Conservation (phyloP, 192 early-diverging fungal species). For the Podila epicladia region DNA sequence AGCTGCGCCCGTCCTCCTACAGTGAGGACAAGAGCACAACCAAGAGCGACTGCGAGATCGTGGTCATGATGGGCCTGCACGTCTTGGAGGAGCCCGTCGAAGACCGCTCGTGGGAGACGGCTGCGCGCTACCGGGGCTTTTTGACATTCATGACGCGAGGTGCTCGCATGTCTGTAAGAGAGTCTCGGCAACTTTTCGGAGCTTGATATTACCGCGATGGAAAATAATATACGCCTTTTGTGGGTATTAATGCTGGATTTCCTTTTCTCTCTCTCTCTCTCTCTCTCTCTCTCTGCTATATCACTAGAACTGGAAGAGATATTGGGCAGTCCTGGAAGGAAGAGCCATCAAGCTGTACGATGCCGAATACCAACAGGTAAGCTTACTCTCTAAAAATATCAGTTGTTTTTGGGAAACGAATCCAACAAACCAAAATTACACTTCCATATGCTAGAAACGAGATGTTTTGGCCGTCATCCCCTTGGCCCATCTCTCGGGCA, state of each 20-base stretch:
- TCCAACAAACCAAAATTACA: too few species aligned
- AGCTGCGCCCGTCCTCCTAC: slow-evolving; percentile 6
- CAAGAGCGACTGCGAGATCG: slow-evolving; percentile 39
- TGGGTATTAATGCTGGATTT: too few species aligned
- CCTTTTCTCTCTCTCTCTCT: too few species aligned
- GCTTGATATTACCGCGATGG: background rate
- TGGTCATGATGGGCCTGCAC: slow-evolving; percentile 37
- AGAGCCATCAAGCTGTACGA: slow-evolving; percentile 37
- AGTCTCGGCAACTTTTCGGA: too few species aligned
- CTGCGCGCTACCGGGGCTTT: slow-evolving; percentile 21
- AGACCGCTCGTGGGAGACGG: slow-evolving; percentile 40
- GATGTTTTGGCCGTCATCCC: slow-evolving; percentile 20
- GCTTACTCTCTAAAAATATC: too few species aligned
- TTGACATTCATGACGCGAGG: slow-evolving; percentile 42
- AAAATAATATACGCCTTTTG: background rate
- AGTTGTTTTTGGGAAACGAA: too few species aligned
- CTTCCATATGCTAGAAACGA: slow-evolving; percentile 11
- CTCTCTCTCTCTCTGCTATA: too few species aligned
- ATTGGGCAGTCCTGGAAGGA: slow-evolving; percentile 42
- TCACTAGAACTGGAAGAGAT: slow-evolving; percentile 36
- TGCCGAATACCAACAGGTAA: slow-evolving; percentile 41
- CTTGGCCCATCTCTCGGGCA: slow-evolving; percentile 8
- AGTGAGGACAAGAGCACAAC: background rate
- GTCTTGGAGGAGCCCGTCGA: slow-evolving; percentile 32
- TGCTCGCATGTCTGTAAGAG: slow-evolving; percentile 24